A percentile compares a stretch with the other conserved stretches of the same genome.
Conservation (phyloP, 495 filamentous ascomycete genomes). For the Platismatia glauca region DNA sequence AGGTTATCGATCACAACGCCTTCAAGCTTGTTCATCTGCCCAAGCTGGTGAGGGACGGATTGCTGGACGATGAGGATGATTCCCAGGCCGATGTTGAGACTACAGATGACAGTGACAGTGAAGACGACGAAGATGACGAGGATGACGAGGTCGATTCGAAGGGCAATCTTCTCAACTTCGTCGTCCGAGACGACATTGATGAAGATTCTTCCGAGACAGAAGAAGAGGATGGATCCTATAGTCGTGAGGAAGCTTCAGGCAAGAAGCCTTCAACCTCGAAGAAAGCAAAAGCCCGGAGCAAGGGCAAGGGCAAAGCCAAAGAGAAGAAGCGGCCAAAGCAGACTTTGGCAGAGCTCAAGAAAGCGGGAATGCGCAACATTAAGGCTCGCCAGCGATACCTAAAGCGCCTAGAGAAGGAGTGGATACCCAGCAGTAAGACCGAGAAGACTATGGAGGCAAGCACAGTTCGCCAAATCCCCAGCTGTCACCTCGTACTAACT, state of each 20-base stretch:
- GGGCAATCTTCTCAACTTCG: conserved; percentile 49
- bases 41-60: conserved; percentile 32
- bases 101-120: conserved; percentile 31
- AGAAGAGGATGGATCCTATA: conserved; percentile 21
- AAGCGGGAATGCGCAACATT: conserved; percentile 50
- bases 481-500: background rate
- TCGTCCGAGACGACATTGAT: conserved; percentile 44
- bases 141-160: conserved; percentile 35
- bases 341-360: conserved; percentile 57
- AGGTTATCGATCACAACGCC: conserved; percentile 60
- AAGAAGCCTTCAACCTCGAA: conserved; percentile 17
- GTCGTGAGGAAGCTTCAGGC: conserved; percentile 22
- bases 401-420: conserved; percentile 52
- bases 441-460: conserved; percentile 53
- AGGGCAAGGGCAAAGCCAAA: conserved; percentile 39
- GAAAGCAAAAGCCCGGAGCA: conserved; percentile 33
- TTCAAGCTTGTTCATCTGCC: conserved; percentile 72
- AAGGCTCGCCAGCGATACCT: conserved; percentile 61
- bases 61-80: conserved; percentile 37
- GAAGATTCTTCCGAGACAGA: conserved; percentile 28
- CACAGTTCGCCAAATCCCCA: background rate
- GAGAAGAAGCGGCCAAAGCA: conserved; percentile 30
- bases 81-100: conserved; percentile 35
- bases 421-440: conserved; percentile 69
- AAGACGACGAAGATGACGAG: conserved; percentile 31